Evolutionary conservation across 2,329 filamentous ascomycete species (phyloP).

Genomic region (Trichoderma afroharzianum): DNA sequence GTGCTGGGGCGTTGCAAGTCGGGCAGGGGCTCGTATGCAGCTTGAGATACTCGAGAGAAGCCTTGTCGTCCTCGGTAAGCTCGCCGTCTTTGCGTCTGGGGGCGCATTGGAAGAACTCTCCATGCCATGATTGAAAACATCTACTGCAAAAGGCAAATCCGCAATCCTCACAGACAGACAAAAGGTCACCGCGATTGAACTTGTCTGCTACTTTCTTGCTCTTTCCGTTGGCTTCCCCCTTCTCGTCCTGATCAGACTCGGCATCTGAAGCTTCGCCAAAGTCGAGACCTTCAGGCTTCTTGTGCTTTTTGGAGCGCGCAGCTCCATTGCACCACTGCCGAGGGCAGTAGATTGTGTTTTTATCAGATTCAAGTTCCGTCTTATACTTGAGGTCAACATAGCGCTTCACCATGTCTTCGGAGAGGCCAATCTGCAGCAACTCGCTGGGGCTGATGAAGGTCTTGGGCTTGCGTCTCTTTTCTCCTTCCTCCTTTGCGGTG

Average conservation of each 20-base stretch:
- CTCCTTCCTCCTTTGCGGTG: conserved; percentile 12
- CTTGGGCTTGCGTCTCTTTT: conserved; percentile 52
- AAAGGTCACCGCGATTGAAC: conserved; percentile 56
- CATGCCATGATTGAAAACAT: conserved; percentile 81
- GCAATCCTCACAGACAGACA: conserved; percentile 87
- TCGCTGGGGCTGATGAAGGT: conserved; percentile 76
- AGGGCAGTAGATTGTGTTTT: conserved; percentile 88
- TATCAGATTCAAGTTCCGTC: conserved; percentile 85
- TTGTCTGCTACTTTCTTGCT: conserved; percentile 24
- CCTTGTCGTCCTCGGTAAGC: conserved; percentile 79
- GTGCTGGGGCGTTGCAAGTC: conserved; percentile 76
- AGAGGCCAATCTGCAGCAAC: conserved; percentile 70
- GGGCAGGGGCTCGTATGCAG: conserved; percentile 84
- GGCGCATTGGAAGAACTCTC: conserved; percentile 69
- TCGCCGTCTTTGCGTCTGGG: conserved; percentile 64
- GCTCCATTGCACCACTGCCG: conserved; percentile 89
- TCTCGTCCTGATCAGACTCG: conserved; percentile 36
- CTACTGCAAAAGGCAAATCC: conserved; percentile 79
- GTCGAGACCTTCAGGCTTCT: conserved; percentile 65
- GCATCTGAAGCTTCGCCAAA: conserved; percentile 55
- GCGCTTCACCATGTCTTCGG: conserved; percentile 70
- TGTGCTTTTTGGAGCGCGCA: conserved; percentile 70
- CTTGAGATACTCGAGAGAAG: conserved; percentile 78
- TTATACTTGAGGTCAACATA: conserved; percentile 92
- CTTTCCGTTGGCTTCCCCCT: conserved; percentile 18